A percentile compares a stretch with the other conserved stretches of the same genome.
Evolutionary conservation across 2,329 filamentous ascomycete species (phyloP).

Genomic region (Trichophyton benhamiae): DNA sequence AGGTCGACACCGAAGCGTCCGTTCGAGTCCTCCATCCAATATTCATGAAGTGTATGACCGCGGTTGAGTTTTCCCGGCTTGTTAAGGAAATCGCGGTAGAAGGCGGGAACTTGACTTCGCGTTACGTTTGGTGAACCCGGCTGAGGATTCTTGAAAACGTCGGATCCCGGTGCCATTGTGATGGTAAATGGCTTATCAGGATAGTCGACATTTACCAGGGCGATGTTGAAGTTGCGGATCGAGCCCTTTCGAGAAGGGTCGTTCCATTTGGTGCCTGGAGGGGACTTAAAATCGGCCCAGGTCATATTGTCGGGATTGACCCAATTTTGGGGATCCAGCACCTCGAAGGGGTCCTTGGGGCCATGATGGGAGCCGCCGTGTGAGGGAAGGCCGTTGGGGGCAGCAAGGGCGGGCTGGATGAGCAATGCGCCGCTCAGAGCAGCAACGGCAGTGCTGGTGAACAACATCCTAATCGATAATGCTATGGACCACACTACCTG

Average conservation of each 20-base stretch:
- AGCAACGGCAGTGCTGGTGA: slow-evolving; percentile 5
- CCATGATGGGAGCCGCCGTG: not conserved
- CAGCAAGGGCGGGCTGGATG: slow-evolving; percentile 6
- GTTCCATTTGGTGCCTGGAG: slow-evolving; percentile 13
- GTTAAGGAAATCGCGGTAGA: slow-evolving; percentile 15
- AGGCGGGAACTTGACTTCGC: slow-evolving; percentile 10
- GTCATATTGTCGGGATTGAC: slow-evolving; percentile 15
- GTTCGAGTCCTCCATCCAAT: slow-evolving; percentile 15
- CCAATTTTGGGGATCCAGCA: slow-evolving; percentile 14
- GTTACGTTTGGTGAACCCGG: slow-evolving; percentile 9
- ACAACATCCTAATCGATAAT: slow-evolving; percentile 9
- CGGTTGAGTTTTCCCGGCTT: slow-evolving; percentile 12
- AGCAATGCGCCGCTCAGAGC: slow-evolving; percentile 10
- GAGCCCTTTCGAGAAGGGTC: slow-evolving; percentile 12
- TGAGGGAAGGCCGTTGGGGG: not conserved
- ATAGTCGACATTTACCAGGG: slow-evolving; percentile 13
- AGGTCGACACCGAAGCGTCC: slow-evolving; percentile 14
- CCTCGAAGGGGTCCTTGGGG: slow-evolving; percentile 11
- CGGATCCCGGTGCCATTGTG: slow-evolving; percentile 8
- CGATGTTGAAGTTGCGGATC: slow-evolving; percentile 14
- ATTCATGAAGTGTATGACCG: slow-evolving; percentile 14
- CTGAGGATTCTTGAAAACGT: slow-evolving; percentile 13
- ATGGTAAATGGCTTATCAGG: slow-evolving; percentile 10
- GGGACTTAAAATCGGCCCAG: slow-evolving; percentile 11
- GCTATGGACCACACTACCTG: slow-evolving; percentile 2